phyloP scores from a whole-genome alignment of 371 early-diverging fungal genomes.

The Haplosporangium sp. region DNA sequence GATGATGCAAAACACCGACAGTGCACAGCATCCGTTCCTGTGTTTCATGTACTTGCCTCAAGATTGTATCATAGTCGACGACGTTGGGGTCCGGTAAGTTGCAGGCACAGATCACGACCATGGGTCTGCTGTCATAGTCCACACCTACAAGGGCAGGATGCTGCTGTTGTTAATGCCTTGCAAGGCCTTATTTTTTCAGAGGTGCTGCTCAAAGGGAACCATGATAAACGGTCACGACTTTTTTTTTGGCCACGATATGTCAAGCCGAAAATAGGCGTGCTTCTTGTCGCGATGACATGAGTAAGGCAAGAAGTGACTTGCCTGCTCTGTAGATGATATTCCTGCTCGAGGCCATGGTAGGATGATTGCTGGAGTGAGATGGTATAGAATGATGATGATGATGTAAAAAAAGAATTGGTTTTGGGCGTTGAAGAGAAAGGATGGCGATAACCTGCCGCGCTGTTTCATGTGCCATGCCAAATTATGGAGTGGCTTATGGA shows the following conservation, averaged over 20 bases:
- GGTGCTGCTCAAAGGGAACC: not conserved
- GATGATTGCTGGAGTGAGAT: not conserved
- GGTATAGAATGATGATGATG: not conserved
- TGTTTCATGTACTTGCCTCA: slow-evolving; percentile 63
- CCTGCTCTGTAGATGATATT: slow-evolving; percentile 64
- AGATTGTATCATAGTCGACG: slow-evolving; percentile 83
- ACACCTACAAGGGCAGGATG: slow-evolving; percentile 65
- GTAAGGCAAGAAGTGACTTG: slow-evolving; percentile 13
- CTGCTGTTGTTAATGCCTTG: slow-evolving; percentile 2
- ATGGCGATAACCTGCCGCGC: too few relatives aligned
- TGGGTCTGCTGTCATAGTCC: slow-evolving; percentile 84
- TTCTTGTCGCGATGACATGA: not conserved
- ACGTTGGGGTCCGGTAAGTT: slow-evolving; percentile 80
- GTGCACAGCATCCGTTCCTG: not conserved
- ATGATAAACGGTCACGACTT: not conserved
- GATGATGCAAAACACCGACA: too few relatives aligned
- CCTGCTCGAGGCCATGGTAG: slow-evolving; percentile 52
- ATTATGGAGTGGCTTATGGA: not conserved
- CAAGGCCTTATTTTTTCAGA: not conserved
- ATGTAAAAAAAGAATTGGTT: slow-evolving; percentile 1
- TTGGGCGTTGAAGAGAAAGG: slow-evolving; percentile 3
- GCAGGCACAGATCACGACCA: slow-evolving; percentile 84
- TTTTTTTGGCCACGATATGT: not conserved
- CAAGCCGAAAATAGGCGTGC: not conserved
- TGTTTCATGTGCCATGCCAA: too few relatives aligned